A percentile compares a stretch with the other conserved stretches of the same genome.
Conservation (phyloP, 257 asterid species). For the Salvia hispanica region DNA sequence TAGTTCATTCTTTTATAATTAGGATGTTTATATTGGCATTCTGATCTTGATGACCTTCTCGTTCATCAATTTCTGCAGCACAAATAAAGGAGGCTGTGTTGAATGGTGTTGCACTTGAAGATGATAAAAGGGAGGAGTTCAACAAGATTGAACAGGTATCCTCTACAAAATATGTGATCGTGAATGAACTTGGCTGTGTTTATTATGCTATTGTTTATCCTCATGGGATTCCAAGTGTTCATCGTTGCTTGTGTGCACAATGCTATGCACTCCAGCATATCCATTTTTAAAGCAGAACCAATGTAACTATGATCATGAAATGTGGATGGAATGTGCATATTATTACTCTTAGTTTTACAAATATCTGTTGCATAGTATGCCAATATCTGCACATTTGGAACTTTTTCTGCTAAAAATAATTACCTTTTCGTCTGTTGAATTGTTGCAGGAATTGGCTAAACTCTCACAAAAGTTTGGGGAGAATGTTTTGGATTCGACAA, state of each 20-base stretch:
- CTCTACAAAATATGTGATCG: slow-evolving; percentile 6
- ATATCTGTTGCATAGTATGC: slow-evolving; percentile 1
- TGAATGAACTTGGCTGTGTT: slow-evolving; percentile 1
- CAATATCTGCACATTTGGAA: slow-evolving; percentile 17
- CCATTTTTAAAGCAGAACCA: not conserved
- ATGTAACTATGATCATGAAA: not conserved
- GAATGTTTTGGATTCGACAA: slow-evolving; percentile 93
- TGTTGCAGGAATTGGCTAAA: slow-evolving; percentile 79
- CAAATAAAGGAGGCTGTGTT: slow-evolving; percentile 90
- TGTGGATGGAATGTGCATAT: slow-evolving; percentile 18
- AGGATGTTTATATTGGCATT: slow-evolving; percentile 12
- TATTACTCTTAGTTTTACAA: slow-evolving; percentile 4
- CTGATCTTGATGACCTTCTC: slow-evolving; percentile 31
- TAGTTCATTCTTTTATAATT: not conserved
- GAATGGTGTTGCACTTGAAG: slow-evolving; percentile 90
- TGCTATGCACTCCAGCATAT: not conserved
- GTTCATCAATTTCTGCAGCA: slow-evolving; percentile 51
- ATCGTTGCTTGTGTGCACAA: not conserved
- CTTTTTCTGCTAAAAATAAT: slow-evolving; percentile 10
- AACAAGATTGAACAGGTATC: slow-evolving; percentile 89
- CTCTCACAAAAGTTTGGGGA: slow-evolving; percentile 86
- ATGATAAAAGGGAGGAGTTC: slow-evolving; percentile 81
- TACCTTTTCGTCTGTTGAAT: slow-evolving; percentile 22
- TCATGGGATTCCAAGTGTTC: not conserved
- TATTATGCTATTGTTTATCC: not conserved